Evolutionary conservation across 768 basidiomycete species (phyloP), one percentile per base, ranked within the genome.

Genomic region (Piloderma croceum): DNA sequence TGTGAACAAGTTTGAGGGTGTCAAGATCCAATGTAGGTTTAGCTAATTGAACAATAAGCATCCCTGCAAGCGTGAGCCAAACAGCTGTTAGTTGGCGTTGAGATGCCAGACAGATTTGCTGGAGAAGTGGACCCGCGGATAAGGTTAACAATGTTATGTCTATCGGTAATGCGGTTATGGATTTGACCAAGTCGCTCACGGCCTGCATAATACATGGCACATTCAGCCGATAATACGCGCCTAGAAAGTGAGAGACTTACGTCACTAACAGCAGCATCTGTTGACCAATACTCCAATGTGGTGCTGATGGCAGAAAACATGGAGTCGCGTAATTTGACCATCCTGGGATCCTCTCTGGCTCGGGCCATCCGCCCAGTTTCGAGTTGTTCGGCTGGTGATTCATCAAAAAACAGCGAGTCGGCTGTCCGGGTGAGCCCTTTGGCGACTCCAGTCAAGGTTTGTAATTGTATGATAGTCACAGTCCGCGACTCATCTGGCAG

Each of bases 21-120:
- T 27, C 54, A 71, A 58, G 20, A 67, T 53, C 2, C 79, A 65
- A 42, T 57, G 64, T 42, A 0, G 88, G 83, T 3, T 90, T 86
- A 45, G 90, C 82, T 32, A 97, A 72, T 47, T 94, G 89, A 12
- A 80, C 75, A 43, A 87, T 72, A 19, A 96, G 71, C 48, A 90
- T 89, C 13, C 78, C 76, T 2, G 88, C 83, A 1, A 96, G 68
- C 9, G 83, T 77, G 3, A 96, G 71, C 93, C 91, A 97, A 1
- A 87, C 74, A 1, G 80, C 85, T 2, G 82, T 90, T 12, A 88
- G 63, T 49, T 83, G 81, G 20, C 80, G 68, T 49, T 81, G 78
- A 2, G 77, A 70, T 0, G 88, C 87, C 19, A 77, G 54, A 44
- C 87, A 89, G 19, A 90, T 78, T 24, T 89, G 62, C 50, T 81